Conservation (phyloP, 2,329 filamentous ascomycete genomes). For the Cytospora chrysosperma region DNA sequence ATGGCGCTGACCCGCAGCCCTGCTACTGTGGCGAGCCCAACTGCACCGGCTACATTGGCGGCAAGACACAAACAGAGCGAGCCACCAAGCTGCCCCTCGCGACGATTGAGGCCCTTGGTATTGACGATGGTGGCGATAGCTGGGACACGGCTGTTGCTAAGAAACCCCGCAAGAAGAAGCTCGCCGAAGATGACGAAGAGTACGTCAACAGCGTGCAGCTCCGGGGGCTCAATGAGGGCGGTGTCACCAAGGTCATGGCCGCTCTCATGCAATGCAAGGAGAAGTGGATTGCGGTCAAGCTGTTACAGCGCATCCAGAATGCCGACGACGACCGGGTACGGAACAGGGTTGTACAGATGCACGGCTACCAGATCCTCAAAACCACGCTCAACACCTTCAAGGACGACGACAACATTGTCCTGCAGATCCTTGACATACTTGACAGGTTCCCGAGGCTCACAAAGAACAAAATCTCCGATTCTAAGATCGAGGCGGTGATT, state of each 20-base stretch:
- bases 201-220: slow-evolving; percentile 89
- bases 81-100: slow-evolving; percentile 87
- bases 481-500: slow-evolving; percentile 86
- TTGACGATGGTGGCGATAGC: slow-evolving; percentile 83
- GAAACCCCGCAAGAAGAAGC: slow-evolving; percentile 90
- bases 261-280: slow-evolving; percentile 97
- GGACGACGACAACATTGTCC: slow-evolving; percentile 84
- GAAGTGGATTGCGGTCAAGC: slow-evolving; percentile 98
- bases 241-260: slow-evolving; percentile 92
- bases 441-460: slow-evolving; percentile 87
- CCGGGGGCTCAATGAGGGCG: slow-evolving; percentile 74
- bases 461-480: slow-evolving; percentile 94
- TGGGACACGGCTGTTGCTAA: slow-evolving; percentile 91
- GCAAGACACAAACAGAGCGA: slow-evolving; percentile 95
- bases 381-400: slow-evolving; percentile 80
- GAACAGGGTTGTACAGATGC: slow-evolving; percentile 89
- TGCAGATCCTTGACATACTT: slow-evolving; percentile 87
- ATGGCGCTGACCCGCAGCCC: slow-evolving; percentile 92
- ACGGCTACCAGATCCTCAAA: slow-evolving; percentile 94
- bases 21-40: slow-evolving; percentile 96
- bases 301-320: slow-evolving; percentile 82
- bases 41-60: slow-evolving; percentile 94
- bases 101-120: slow-evolving; percentile 91
- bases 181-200: slow-evolving; percentile 87
- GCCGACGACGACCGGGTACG: slow-evolving; percentile 85